A percentile compares a stretch with the other conserved stretches of the same genome.
Evolutionary conservation across 2,329 filamentous ascomycete genomes (phyloP).

Genomic region (Aspergillus cejpii): DNA sequence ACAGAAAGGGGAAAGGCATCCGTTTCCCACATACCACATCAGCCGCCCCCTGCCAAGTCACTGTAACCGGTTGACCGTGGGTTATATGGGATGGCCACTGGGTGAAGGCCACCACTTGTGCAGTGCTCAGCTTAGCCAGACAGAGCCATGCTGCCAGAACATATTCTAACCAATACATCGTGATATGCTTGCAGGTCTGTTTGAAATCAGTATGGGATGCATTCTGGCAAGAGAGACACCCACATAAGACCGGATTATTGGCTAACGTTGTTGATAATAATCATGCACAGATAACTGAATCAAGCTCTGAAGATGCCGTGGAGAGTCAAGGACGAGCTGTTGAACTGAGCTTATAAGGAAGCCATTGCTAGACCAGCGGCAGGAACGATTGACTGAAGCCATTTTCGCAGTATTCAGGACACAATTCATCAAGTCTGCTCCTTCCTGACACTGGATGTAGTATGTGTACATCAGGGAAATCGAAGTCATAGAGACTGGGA

Average conservation of each 20-base stretch:
- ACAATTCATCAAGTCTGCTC: not conserved
- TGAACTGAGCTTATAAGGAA: not conserved
- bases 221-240: not conserved
- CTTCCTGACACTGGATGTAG: not conserved
- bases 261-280: not conserved
- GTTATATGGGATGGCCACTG: conserved; percentile 44
- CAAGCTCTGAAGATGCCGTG: not conserved
- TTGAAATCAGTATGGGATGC: not conserved
- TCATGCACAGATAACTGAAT: not conserved
- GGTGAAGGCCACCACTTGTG: conserved; percentile 48
- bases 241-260: not conserved
- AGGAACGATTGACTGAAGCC: not conserved
- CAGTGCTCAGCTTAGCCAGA: conserved; percentile 41
- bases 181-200: conserved; percentile 14
- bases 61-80: conserved; percentile 44
- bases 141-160: conserved; percentile 43
- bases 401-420: not conserved
- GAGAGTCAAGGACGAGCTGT: not conserved
- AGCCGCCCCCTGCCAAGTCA: conserved; percentile 46
- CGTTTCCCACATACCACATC: conserved; percentile 22
- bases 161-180: conserved; percentile 48
- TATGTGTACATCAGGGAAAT: not conserved
- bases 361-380: not conserved
- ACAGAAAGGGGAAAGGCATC: not conserved
- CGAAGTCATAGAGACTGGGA: too few species aligned